Percentiles rank a stretch among this genome's conserved stretches.
phyloP scores from a whole-genome alignment of 345 rosid genomes.

The Microcos paniculata region DNA sequence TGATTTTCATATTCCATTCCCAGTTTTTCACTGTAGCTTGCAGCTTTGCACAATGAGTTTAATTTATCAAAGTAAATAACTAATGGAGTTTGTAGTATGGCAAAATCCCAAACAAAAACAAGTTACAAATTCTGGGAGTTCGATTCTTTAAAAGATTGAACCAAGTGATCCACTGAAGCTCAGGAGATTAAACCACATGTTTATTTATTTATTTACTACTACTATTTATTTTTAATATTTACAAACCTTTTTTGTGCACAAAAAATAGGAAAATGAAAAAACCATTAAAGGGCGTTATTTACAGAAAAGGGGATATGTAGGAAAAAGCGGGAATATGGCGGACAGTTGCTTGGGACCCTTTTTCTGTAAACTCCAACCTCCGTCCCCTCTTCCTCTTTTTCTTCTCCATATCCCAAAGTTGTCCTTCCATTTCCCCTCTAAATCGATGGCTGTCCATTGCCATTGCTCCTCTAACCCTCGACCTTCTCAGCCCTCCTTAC shows the following conservation, averaged over 20 bases:
- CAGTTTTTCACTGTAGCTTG: no score
- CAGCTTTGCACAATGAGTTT: not conserved
- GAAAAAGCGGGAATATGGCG: conserved; percentile 58
- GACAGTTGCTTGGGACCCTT: conserved; percentile 44
- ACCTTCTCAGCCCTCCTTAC: conserved; percentile 64
- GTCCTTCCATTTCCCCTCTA: conserved; percentile 12
- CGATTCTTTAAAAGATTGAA: not conserved
- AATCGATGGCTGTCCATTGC: conserved; percentile 34
- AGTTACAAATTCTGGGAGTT: not conserved
- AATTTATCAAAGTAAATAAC: not conserved
- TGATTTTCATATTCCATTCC: no score
- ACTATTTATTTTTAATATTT: no score
- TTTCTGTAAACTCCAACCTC: conserved; percentile 16
- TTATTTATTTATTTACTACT: not conserved
- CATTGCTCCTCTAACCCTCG: conserved; percentile 36
- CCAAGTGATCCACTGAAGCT: not conserved
- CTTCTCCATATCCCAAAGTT: conserved; percentile 13
- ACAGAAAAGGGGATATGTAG: not conserved
- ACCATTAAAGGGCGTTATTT: not conserved
- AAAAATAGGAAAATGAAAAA: not conserved
- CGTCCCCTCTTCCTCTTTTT: conserved; percentile 19
- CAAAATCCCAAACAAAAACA: no score
- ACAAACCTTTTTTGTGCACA: not conserved
- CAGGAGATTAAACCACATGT: not conserved
- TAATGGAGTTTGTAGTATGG: no score